Conservation (phyloP, 2,329 filamentous ascomycete species). For the Graphilbum fragrans region DNA sequence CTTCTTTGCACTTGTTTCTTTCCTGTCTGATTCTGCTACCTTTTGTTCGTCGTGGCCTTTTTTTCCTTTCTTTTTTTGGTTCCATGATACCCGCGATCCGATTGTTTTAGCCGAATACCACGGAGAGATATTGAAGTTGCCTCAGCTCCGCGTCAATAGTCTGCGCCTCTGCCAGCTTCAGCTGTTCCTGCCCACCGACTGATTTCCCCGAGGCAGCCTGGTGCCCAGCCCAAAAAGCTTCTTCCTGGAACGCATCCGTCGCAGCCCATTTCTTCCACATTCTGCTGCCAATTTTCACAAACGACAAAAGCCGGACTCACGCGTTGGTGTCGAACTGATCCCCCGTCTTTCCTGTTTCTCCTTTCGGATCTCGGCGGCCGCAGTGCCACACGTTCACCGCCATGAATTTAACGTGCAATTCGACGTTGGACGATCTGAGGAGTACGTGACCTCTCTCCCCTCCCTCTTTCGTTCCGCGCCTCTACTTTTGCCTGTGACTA, state of each 20-base stretch:
- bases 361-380: not conserved
- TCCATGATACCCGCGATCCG: not conserved
- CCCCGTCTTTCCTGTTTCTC: not conserved
- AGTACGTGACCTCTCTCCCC: conserved; percentile 19
- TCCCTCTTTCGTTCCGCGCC: not conserved
- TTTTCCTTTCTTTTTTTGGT: not conserved
- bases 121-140: no score
- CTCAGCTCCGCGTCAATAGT: no score
- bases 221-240: no score
- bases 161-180: no score
- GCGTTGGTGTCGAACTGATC: not conserved
- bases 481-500: not conserved
- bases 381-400: no score
- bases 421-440: conserved; percentile 29
- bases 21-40: not conserved
- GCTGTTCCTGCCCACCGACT: no score
- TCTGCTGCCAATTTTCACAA: not conserved
- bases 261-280: no score
- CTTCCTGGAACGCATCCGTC: no score
- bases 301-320: no score
- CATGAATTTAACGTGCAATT: conserved; percentile 29
- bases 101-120: no score
- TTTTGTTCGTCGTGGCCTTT: not conserved
- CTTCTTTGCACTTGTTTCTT: not conserved
- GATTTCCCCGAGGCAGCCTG: no score